Evolutionary conservation across 2,329 filamentous ascomycete species (phyloP), one percentile per base, ranked within the genome.

Genomic region (Teratosphaeriaceae sp.): DNA sequence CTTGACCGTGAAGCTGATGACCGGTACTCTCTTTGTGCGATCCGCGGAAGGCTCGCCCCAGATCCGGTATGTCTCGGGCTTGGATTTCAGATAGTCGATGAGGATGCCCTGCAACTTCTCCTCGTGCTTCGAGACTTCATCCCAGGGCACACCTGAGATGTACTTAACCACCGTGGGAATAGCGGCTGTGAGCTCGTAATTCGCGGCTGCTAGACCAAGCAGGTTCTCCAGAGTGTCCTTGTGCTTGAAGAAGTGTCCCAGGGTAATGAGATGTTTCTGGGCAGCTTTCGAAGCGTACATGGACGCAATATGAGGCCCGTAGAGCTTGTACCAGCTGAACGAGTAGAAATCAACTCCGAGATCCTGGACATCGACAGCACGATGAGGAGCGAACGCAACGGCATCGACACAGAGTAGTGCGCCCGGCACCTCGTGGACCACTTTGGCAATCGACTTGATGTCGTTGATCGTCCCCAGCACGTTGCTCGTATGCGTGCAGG

Each of bases 321-420:
- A 89, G 1, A 88, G 78, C 61, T 90, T 90, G 65, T 89, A 89
- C 85, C 84, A 89, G 0, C 75, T 81, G 58, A 89, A 87, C n/a
- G 73, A 57, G 61, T 89, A 90, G 52, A 88, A 81, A 58, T 90
- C 85, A 0, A 84, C 81, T 1, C 75, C 84, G 0, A 87, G 69
- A 0, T 67, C 77, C 49, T 76, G 71, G 3, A 89, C 81, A 58
- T 90, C 81, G 9, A 90, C 65, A 6, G 69, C 69, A 3, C 84
- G 72, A 60, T 90, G 85, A 0, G 85, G 85, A 0, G 85, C 84
- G 55, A 80, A 87, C 3, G 84, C 82, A 0, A 89, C 85, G 2
- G 79, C 85, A 62, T 90, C 86, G 5, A 89, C 83, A 50, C 76
- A 81, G 1, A 89, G 66, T 1, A 88, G 61, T 1, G 82, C 78